phyloP scores from a whole-genome alignment of 257 asterid species.

The Voacanga thouarsii region DNA sequence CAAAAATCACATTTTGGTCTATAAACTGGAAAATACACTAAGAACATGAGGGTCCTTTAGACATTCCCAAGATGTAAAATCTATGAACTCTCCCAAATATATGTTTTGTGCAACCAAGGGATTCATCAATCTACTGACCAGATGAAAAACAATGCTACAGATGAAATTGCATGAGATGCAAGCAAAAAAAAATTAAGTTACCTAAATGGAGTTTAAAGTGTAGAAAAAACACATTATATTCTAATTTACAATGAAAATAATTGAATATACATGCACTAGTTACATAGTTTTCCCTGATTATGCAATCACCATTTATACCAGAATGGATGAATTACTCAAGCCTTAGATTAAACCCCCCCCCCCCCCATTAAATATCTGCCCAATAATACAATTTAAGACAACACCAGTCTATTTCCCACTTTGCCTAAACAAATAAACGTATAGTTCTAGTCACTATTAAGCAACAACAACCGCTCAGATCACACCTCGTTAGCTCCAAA shows the following conservation, averaged over 20 bases:
- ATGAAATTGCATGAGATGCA: not conserved
- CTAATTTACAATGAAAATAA: not conserved
- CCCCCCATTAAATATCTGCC: not conserved
- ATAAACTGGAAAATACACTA: not conserved
- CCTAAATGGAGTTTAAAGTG: not conserved
- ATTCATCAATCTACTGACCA: not conserved
- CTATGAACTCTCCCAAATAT: not conserved
- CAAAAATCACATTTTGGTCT: not conserved
- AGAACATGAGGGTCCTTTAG: not conserved
- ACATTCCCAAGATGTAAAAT: not conserved
- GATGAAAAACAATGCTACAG: not conserved
- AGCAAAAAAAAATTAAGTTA: not conserved
- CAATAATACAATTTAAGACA: not conserved
- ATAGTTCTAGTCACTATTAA: not conserved
- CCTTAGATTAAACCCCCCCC: not conserved
- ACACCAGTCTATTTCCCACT: not conserved
- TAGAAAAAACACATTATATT: too few species aligned
- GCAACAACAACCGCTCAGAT: not conserved
- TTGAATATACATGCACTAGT: not conserved
- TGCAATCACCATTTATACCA: not conserved
- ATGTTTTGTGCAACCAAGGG: not conserved
- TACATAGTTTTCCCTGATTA: not conserved
- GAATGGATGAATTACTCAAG: not conserved
- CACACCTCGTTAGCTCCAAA: not conserved
- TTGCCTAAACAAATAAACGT: not conserved